Percentiles rank a stretch among this genome's conserved stretches.
Evolutionary conservation across 371 early-diverging fungal species (phyloP).

Genomic region (Coemansia sp.): DNA sequence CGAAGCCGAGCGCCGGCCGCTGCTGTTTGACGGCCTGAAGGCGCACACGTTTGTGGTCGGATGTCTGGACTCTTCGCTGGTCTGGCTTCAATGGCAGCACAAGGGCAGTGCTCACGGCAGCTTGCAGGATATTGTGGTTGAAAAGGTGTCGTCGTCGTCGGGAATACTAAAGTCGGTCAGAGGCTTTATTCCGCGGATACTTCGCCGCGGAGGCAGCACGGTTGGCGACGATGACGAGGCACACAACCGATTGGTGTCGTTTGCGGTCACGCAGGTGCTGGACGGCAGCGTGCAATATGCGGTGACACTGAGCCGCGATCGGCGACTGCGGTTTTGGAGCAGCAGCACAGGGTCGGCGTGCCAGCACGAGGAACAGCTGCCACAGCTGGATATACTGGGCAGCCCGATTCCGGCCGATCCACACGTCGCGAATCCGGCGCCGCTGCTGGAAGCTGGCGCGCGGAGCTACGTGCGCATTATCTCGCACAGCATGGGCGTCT

Average conservation of each 20-base stretch:
- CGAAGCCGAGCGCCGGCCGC: slow-evolving; percentile 23
- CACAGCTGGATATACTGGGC: slow-evolving; percentile 38
- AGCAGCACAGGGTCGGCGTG: slow-evolving; percentile 25
- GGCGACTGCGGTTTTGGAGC: slow-evolving; percentile 47
- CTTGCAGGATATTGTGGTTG: slow-evolving; percentile 20
- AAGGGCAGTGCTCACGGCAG: slow-evolving; percentile 20
- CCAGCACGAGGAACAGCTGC: slow-evolving; percentile 38
- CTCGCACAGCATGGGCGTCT: slow-evolving; percentile 18
- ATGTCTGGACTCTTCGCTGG: slow-evolving; percentile 33
- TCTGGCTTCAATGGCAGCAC: slow-evolving; percentile 38
- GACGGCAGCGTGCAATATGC: slow-evolving; percentile 35
- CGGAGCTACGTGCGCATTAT: slow-evolving; percentile 30
- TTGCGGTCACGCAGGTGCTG: slow-evolving; percentile 30
- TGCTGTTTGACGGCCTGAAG: slow-evolving; percentile 27
- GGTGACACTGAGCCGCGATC: slow-evolving; percentile 45
- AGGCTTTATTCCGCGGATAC: slow-evolving; percentile 40
- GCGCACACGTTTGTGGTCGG: slow-evolving; percentile 13
- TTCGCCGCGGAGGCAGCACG: slow-evolving; percentile 27
- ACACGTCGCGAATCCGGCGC: slow-evolving; percentile 10
- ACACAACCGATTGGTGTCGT: slow-evolving; percentile 15
- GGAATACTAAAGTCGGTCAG: slow-evolving; percentile 32
- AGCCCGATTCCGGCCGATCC: slow-evolving; percentile 32
- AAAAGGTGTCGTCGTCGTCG: slow-evolving; percentile 27
- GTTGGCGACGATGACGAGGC: slow-evolving; percentile 7
- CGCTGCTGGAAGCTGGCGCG: slow-evolving; percentile 13